Percentiles rank a stretch among this genome's conserved stretches.
Conservation (phyloP, 306 rosid species). For the Cucurbita argyrosperma region DNA sequence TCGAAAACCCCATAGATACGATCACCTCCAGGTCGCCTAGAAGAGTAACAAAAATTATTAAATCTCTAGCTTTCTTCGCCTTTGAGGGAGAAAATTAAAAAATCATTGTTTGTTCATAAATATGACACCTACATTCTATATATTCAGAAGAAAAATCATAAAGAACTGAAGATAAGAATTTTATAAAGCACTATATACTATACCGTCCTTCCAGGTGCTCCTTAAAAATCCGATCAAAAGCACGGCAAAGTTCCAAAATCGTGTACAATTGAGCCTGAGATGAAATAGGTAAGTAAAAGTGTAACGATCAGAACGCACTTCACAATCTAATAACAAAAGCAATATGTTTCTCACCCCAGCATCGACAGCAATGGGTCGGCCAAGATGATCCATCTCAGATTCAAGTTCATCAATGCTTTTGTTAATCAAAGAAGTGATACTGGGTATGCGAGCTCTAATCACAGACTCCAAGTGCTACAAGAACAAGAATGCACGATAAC, state of each 20-base stretch:
- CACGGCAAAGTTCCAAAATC: constrained; percentile 88
- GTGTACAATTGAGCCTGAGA: constrained; percentile 83
- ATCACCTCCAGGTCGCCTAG: constrained; percentile 94
- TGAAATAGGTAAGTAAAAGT: constrained; percentile 4
- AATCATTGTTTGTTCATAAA: neutral
- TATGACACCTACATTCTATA: neutral
- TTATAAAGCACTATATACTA: constrained; percentile 10
- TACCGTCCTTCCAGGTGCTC: constrained; percentile 99
- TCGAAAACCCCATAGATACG: constrained; percentile 87
- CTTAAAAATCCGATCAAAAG: constrained; percentile 87
- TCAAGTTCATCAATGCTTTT: constrained; percentile 82
- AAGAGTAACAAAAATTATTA: neutral
- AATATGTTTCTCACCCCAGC: constrained; percentile 57
- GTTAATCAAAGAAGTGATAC: constrained; percentile 64
- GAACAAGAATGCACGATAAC: constrained; percentile 13
- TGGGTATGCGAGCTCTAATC: constrained; percentile 68
- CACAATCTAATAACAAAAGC: neutral
- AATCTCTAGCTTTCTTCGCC: neutral
- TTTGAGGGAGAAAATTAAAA: neutral
- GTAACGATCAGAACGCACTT: neutral
- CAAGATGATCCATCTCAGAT: constrained; percentile 77
- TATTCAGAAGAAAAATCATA: neutral
- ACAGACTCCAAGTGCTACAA: constrained; percentile 70
- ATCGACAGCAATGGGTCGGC: constrained; percentile 76
- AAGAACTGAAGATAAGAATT: neutral